Conservation (phyloP, 352 stramenopile species). For the Phytopythium aichiense region DNA sequence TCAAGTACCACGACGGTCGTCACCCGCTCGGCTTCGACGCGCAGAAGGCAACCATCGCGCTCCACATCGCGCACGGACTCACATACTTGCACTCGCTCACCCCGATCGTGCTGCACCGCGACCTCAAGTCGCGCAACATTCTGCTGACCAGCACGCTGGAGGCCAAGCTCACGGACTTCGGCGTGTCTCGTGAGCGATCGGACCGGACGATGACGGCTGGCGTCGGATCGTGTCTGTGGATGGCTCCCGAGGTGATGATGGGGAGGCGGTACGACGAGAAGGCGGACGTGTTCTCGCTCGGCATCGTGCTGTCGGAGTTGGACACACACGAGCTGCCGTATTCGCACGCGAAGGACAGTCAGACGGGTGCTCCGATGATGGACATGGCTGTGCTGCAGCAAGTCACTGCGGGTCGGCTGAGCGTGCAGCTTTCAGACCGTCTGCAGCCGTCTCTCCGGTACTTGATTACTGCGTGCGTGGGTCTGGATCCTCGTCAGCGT, state of each 20-base stretch:
- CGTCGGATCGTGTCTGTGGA: constrained; percentile 20
- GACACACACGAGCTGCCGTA: constrained; percentile 28
- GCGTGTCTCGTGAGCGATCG: constrained; percentile 19
- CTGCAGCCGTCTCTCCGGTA: constrained; percentile 10
- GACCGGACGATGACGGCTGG: constrained; percentile 25
- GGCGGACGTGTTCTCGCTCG: constrained; percentile 37
- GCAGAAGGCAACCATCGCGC: constrained; percentile 31
- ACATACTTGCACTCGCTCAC: constrained; percentile 30
- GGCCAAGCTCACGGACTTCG: constrained; percentile 58
- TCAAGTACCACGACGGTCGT: constrained; percentile 13
- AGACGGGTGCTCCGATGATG: constrained; percentile 7
- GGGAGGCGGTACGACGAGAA: constrained; percentile 31
- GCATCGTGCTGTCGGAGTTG: constrained; percentile 20
- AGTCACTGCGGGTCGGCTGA: constrained; percentile 20
- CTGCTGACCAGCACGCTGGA: constrained; percentile 32
- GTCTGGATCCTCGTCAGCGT: constrained; percentile 12
- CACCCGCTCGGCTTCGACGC: constrained; percentile 21
- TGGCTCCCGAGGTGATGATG: constrained; percentile 36
- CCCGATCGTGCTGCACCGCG: constrained; percentile 35
- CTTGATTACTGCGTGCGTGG: constrained; percentile 15
- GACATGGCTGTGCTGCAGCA: constrained; percentile 28
- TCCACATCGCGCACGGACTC: constrained; percentile 26
- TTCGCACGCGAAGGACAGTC: constrained; percentile 18
- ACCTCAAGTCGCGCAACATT: constrained; percentile 70
- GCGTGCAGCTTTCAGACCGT: constrained; percentile 14